Base-by-base conservation (phyloP, 768 basidiomycete species). In the Saitozyma sp. region DNA sequence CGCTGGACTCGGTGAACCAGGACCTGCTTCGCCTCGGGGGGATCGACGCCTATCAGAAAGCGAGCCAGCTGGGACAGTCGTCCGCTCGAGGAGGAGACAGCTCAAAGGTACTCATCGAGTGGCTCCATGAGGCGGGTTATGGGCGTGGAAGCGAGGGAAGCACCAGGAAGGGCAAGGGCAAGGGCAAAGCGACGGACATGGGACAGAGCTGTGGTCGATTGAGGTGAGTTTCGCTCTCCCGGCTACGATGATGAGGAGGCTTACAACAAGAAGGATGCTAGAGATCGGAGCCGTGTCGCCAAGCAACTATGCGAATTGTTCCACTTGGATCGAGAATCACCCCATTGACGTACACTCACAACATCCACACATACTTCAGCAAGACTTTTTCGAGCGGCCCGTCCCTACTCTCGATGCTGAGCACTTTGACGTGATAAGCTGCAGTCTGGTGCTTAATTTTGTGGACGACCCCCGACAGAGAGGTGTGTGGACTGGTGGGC, bases 391-490 rank as follows among this genome's bases (percentile, higher is more conserved):
- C 50, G 74, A 83, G 6, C 63, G 78, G 38, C 75, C 77, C 10
- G 81, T 92, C 78, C 85, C 88, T 55, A 74, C 69, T 16, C 81
- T 83, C 66, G 80, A 89, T 71, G 73, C 74, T 9, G 83, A 80
- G 63, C 82, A 82, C 67, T 96, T 91, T 89, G 88, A 91, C 67
- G 73, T 87, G 17, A 84, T 95, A 61, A 91, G 90, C 76, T 85
- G 94, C 29, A 92, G 91, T 70, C 81, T 96, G 42, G 93, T 96
- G 5, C 79, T 96, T 4, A 96, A 96, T 73, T 96, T 94, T 72
- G 89, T 92, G 1, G 87, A 90, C 20, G 84, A 86, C 37, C 82
- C 89, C 0, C 80, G 81, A 53, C 87, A 90, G 58, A 82, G 93
- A 86, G 92, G 92, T 90, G 62, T 8, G 52, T 54, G 8, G 16